Conservation (phyloP, 1,284 basidiomycete species). For the Polyporus tsugae region DNA sequence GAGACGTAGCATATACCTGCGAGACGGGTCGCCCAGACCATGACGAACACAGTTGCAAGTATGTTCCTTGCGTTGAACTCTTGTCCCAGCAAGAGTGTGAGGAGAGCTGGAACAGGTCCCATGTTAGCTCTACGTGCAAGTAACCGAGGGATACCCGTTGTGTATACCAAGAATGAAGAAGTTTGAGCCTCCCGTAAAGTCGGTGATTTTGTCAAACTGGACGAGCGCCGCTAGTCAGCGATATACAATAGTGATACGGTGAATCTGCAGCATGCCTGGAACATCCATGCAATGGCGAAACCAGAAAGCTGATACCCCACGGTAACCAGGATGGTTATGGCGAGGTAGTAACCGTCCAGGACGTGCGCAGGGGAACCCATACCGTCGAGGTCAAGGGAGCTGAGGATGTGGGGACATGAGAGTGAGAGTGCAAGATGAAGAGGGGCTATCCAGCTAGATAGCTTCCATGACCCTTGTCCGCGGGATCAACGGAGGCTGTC, state of each 20-base stretch:
- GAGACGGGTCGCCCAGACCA: slow-evolving; percentile 70
- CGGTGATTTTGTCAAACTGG: slow-evolving; percentile 79
- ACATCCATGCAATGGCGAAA: slow-evolving; percentile 74
- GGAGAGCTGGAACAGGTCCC: slow-evolving; percentile 47
- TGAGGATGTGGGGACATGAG: not conserved
- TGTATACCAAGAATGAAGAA: slow-evolving; percentile 66
- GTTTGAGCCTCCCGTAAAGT: slow-evolving; percentile 73
- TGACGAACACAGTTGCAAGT: slow-evolving; percentile 63
- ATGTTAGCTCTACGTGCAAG: not conserved
- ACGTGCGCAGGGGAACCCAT: slow-evolving; percentile 50
- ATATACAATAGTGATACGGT: not conserved
- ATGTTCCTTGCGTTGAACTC: slow-evolving; percentile 70
- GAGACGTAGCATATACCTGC: slow-evolving; percentile 46
- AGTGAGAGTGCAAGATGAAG: not conserved
- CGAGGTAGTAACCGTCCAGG: slow-evolving; percentile 72
- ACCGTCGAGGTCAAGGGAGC: not conserved
- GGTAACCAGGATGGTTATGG: slow-evolving; percentile 73
- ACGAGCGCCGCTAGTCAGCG: not conserved
- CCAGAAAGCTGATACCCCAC: slow-evolving; percentile 71
- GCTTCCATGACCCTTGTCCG: not conserved
- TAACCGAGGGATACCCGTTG: not conserved
- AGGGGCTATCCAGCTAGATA: slow-evolving; percentile 9
- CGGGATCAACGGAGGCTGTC: slow-evolving; percentile 4
- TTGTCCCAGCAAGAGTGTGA: slow-evolving; percentile 61
- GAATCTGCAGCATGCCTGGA: slow-evolving; percentile 46